Percentiles rank a stretch among this genome's conserved stretches.
Evolutionary conservation across 306 rosid genomes (phyloP).

Genomic region (Quercus gilva): DNA sequence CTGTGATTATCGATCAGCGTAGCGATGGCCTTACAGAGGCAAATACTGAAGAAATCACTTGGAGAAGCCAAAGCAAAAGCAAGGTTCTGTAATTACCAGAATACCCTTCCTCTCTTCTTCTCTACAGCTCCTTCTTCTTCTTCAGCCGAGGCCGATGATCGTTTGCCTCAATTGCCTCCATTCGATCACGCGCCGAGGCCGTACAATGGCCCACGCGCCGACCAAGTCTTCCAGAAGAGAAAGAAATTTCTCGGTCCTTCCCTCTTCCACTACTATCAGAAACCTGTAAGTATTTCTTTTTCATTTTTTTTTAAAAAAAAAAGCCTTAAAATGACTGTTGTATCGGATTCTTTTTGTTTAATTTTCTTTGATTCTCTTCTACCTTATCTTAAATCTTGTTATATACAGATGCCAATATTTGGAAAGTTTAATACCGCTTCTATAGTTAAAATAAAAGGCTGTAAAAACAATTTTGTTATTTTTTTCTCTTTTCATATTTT

Average conservation of each 20-base stretch:
- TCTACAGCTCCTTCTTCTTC: constrained; percentile 31
- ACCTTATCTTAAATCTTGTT: too few relatives aligned
- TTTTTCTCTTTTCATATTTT: too few relatives aligned
- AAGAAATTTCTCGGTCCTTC: constrained; percentile 86
- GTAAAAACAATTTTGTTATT: too few relatives aligned
- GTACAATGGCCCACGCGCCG: constrained; percentile 63
- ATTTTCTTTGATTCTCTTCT: background rate
- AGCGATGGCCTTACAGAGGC: constrained; percentile 54
- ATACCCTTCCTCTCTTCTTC: constrained; percentile 14
- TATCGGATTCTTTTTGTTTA: background rate
- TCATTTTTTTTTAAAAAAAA: background rate
- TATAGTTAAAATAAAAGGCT: too few relatives aligned
- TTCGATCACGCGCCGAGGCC: constrained; percentile 65
- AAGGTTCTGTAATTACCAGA: constrained; percentile 3
- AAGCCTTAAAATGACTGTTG: background rate
- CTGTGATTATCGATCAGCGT: constrained; percentile 8
- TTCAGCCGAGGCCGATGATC: constrained; percentile 24
- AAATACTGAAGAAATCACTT: constrained; percentile 44
- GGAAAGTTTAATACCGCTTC: too few relatives aligned
- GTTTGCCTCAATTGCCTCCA: constrained; percentile 54
- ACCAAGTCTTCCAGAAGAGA: constrained; percentile 70
- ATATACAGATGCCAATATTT: too few relatives aligned
- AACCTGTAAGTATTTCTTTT: constrained; percentile 56
- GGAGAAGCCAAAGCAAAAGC: constrained; percentile 17
- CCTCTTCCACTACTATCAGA: constrained; percentile 69